Base-by-base conservation (phyloP, 2,329 filamentous ascomycete species). In the Pezicula carpinea region DNA sequence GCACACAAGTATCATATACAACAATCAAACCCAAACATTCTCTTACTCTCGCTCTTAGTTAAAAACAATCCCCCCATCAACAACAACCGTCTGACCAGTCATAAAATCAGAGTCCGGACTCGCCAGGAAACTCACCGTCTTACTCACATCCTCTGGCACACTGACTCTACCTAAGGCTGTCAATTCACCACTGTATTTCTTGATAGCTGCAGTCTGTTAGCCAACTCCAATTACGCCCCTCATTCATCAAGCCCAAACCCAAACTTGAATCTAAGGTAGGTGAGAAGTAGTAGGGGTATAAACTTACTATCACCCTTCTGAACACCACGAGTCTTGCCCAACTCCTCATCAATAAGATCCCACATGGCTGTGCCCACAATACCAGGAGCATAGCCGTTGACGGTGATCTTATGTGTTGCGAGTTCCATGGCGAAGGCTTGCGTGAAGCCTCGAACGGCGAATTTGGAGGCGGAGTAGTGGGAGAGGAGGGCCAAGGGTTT, bases 331-430 rank as follows among this genome's bases (percentile, higher is more conserved):
- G 71, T 70, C 59, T 76, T 70, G 1, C 73, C 78, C 26, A 84
- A 52, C 48, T 75, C 75, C 52, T 78, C 75, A 50, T 86, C 83
- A 45, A 87, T 85, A 2, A 79, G 59, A 39, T 85, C 82, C 82
- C 82, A 87, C 82, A 86, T 86, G 0, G 71, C 68, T 0, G 81
- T 85, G 0, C 75, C 80, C 0, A 87, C 80, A 40, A 87, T 83
- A 74, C 3, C 76, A 0, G 83, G 83, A 0, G 80, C 82, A 54
- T 86, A 87, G 0, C 77, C 76, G 53, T 87, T 87, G 23, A 78
- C 82, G 0, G 79, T 85, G 60, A 88, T 87, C 48, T 79, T 71
- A 58, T 87, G 74, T 41, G 67, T 64, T 0, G 82, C 83, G 66
- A 86, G 69, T 54, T 85, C 81, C 75, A 82, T 80, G 0, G 83